Conservation (phyloP, 176 grass and related monocot genomes). For the Zea mays region DNA sequence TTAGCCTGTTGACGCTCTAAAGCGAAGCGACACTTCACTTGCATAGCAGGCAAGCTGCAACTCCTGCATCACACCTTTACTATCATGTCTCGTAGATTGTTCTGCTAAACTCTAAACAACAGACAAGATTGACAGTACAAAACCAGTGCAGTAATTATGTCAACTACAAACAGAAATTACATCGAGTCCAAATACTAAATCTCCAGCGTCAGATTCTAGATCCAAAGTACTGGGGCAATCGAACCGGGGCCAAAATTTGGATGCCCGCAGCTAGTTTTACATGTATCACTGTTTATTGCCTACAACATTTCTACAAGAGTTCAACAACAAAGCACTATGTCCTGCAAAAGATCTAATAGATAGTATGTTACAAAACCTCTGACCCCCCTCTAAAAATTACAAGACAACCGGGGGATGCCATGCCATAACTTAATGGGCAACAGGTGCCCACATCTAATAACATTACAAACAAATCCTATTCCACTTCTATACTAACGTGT, state of each 20-base stretch:
- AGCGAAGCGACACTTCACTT: neutral
- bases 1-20: neutral
- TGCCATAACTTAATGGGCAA: slow-evolving; percentile 26
- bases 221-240: slow-evolving; percentile 13
- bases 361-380: neutral
- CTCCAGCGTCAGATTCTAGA: slow-evolving; percentile 14
- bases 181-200: neutral
- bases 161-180: neutral
- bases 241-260: neutral
- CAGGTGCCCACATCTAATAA: slow-evolving; percentile 45
- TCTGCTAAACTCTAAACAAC: neutral
- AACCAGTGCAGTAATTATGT: neutral
- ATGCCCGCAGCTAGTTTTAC: slow-evolving; percentile 24
- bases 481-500: slow-evolving; percentile 54
- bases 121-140: neutral
- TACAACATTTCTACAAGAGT: slow-evolving; percentile 40
- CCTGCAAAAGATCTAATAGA: slow-evolving; percentile 36
- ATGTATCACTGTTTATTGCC: slow-evolving; percentile 40
- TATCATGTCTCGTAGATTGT: neutral
- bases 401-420: neutral
- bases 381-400: slow-evolving; percentile 9
- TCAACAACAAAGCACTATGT: slow-evolving; percentile 22
- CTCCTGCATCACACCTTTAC: neutral
- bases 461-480: slow-evolving; percentile 60
- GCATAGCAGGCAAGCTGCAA: neutral